Percentiles rank a stretch among this genome's conserved stretches.
phyloP scores from a whole-genome alignment of 495 filamentous ascomycete genomes.

The Aspergillus panamensis region DNA sequence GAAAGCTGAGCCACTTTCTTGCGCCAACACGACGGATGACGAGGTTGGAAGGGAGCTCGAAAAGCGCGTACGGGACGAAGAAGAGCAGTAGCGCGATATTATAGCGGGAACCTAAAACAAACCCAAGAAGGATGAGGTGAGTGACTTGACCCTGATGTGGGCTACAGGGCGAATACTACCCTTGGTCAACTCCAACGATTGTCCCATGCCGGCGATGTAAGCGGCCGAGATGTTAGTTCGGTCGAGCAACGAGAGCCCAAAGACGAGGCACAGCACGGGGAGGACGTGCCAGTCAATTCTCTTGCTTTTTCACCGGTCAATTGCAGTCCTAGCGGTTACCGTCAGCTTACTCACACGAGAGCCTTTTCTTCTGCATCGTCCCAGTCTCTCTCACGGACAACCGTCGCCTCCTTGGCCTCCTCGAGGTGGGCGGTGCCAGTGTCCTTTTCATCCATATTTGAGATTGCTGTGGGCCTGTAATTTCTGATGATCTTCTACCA shows the following conservation, averaged over 20 bases:
- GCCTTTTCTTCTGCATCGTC: neutral
- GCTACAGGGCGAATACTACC: neutral
- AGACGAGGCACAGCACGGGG: neutral
- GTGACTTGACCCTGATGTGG: neutral
- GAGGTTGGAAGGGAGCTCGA: slow-evolving; percentile 4
- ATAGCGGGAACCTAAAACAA: neutral
- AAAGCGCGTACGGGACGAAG: slow-evolving; percentile 2
- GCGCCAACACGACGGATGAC: slow-evolving; percentile 1
- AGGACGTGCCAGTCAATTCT: slow-evolving; percentile 1
- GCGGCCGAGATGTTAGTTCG: neutral
- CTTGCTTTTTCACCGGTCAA: neutral
- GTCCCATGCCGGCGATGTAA: neutral
- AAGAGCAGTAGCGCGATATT: slow-evolving; percentile 1
- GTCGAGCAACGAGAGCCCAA: neutral
- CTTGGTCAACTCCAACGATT: neutral
- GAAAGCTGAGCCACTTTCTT: neutral
- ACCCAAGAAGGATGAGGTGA: neutral
- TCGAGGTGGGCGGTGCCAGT: neutral
- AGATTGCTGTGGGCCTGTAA: neutral
- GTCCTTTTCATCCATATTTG: neutral
- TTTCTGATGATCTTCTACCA: neutral
- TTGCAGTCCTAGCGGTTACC: neutral
- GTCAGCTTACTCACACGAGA: neutral
- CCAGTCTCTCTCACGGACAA: neutral
- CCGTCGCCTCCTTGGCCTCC: neutral